phyloP scores from a whole-genome alignment of 805 yeast species.

The Candida odintsovae region DNA sequence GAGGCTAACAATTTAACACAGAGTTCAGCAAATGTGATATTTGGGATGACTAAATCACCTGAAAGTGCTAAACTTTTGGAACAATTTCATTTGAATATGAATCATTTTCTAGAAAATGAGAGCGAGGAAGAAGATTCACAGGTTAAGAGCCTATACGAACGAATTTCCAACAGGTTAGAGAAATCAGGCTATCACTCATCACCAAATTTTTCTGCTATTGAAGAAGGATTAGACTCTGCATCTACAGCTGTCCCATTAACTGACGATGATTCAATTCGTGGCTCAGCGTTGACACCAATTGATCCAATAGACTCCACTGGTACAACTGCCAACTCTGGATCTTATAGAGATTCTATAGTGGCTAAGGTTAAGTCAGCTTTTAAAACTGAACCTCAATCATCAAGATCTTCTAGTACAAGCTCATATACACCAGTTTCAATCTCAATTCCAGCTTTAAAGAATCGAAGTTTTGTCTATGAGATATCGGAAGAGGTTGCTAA shows the following conservation, averaged over 20 bases:
- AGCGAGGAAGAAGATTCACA: neutral
- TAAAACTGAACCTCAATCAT: neutral
- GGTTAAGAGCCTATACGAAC: neutral
- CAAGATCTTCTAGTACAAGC: neutral
- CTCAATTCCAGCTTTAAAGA: constrained; percentile 13
- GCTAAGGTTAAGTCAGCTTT: constrained; percentile 11
- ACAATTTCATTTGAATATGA: neutral
- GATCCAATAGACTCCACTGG: neutral
- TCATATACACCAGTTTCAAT: constrained; percentile 13
- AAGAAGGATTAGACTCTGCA: neutral
- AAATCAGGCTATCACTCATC: neutral
- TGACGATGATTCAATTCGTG: neutral
- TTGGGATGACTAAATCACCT: neutral
- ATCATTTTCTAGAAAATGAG: neutral
- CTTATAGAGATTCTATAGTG: neutral
- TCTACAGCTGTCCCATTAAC: neutral
- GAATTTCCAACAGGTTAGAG: neutral
- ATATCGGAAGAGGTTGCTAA: constrained; percentile 9
- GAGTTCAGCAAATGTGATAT: neutral
- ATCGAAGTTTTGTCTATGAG: constrained; percentile 5
- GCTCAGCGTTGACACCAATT: neutral
- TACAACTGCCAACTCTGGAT: neutral
- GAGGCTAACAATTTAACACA: neutral
- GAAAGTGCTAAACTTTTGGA: neutral
- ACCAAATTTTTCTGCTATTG: neutral